Evolutionary conservation across 768 basidiomycete genomes (phyloP), one percentile per base, ranked within the genome.

Genomic region (Boletellus ananas): DNA sequence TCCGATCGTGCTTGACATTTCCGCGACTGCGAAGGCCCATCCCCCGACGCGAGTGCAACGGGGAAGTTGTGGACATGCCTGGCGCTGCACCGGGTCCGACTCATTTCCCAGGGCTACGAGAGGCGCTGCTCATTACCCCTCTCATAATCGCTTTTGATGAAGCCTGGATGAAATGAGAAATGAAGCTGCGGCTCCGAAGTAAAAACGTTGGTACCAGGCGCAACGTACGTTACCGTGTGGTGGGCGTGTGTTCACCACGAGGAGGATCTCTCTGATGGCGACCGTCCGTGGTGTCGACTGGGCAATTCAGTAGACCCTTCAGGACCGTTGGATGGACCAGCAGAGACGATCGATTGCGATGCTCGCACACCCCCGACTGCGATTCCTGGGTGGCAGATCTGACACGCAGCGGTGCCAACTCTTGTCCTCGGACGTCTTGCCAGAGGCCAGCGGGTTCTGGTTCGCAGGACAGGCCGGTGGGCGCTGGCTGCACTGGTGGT

Each of bases 151-250:
- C 23, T 27, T 34, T 33, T 29, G 17, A 34, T 51, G 42, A 49
- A 29, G 11, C 8, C 29, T 36, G 31, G 27, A 9, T 17, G 7
- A 14, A 16, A 14, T 16, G 37, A 6, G 18, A 18, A 44, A 59
- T 57, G 48, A 53, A 45, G 36, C 58, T 51, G 44, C 58, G 61
- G 54, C 0, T 40, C 61, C 60, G 61, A 61, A 49, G 31, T n/a
- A 36, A 49, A 44, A 45, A 48, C 51, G 51, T 39, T 58, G 51
- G 33, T 51, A 41, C 37, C 45, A 37, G 37, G 54, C 45, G 25
- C 39, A 40, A 60, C 48, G 48, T 52, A 51, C 41, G 43, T 25
- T 47, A 35, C 47, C 40, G 41, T 49, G 52, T 56, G 57, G 37
- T 50, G 35, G 23, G 34, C 43, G 37, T 46, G 41, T 53, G 54